These are phyloP conservation scores for Auxenochlorella pyrenoidosa DNA, from an alignment of 139 green algal species.

Conservation along the genomic window DNA sequence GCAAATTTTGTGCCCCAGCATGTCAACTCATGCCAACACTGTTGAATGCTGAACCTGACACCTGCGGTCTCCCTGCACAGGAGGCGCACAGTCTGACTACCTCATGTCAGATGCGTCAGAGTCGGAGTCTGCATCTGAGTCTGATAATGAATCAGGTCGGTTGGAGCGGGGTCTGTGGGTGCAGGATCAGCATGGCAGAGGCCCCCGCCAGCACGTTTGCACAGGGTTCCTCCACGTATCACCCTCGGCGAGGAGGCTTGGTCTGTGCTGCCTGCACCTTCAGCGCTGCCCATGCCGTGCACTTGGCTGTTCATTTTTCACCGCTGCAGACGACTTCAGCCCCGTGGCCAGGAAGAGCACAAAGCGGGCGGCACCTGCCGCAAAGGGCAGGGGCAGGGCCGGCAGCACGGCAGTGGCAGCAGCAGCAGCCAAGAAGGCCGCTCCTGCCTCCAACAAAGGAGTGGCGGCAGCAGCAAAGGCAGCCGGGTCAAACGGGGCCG, in stretches of 20 bases:
- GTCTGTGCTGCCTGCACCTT: not conserved
- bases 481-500: not conserved
- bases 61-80: too few relatives aligned
- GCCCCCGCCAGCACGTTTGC: too few relatives aligned
- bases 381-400: not conserved
- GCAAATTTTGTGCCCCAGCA: not conserved
- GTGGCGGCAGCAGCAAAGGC: not conserved
- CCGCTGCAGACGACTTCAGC: not conserved
- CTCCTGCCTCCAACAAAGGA: not conserved
- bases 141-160: not conserved
- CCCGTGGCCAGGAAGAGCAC: not conserved
- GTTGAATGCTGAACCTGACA: too few relatives aligned
- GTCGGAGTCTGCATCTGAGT: not conserved
- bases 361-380: not conserved
- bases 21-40: not conserved
- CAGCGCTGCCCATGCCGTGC: not conserved
- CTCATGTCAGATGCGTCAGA: not conserved
- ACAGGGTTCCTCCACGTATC: too few relatives aligned
- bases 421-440: constrained; percentile 2
- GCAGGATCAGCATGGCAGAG: too few relatives aligned
- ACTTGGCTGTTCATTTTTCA: not conserved
- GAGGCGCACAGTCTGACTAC: too few relatives aligned
- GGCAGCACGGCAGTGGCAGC: not conserved
- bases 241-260: too few relatives aligned
- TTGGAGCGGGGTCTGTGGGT: not conserved